These are phyloP conservation scores for Scenedesmus sp. DNA, from an alignment of 163 green algal species.

Conservation along the genomic window DNA sequence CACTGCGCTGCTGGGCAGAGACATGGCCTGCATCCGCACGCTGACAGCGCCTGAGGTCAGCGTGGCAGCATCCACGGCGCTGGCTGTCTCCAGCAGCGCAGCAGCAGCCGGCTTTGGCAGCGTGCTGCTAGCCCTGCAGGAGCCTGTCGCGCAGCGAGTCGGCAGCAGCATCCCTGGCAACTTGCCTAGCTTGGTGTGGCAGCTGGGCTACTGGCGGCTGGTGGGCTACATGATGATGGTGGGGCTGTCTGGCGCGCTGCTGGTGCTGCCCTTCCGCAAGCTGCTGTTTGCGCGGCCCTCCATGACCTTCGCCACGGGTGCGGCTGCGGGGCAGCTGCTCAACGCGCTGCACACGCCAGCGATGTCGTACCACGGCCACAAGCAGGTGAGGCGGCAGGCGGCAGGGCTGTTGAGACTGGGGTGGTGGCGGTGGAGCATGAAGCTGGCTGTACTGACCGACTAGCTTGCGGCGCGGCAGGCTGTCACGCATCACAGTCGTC, in stretches of 20 bases:
- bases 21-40: constrained; percentile 43
- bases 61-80: constrained; percentile 43
- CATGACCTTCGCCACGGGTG: constrained; percentile 47
- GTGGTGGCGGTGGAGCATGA: neutral
- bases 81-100: constrained; percentile 24
- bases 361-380: constrained; percentile 48
- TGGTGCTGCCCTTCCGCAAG: constrained; percentile 47
- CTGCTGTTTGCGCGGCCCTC: constrained; percentile 8
- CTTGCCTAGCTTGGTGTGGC: constrained; percentile 18
- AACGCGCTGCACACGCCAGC: constrained; percentile 46
- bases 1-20: constrained; percentile 33
- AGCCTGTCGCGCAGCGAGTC: neutral
- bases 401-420: neutral
- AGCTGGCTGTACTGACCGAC: neutral
- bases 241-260: constrained; percentile 30
- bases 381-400: constrained; percentile 1
- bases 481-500: no score
- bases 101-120: constrained; percentile 43
- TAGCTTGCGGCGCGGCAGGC: no score
- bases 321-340: constrained; percentile 40
- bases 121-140: constrained; percentile 39
- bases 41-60: constrained; percentile 40
- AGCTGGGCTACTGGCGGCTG: constrained; percentile 7
- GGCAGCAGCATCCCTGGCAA: neutral
- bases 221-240: constrained; percentile 47